A percentile compares a stretch with the other conserved stretches of the same genome.
Evolutionary conservation across 1,284 basidiomycete species (phyloP).

Genomic region (Ceratobasidium sp.): DNA sequence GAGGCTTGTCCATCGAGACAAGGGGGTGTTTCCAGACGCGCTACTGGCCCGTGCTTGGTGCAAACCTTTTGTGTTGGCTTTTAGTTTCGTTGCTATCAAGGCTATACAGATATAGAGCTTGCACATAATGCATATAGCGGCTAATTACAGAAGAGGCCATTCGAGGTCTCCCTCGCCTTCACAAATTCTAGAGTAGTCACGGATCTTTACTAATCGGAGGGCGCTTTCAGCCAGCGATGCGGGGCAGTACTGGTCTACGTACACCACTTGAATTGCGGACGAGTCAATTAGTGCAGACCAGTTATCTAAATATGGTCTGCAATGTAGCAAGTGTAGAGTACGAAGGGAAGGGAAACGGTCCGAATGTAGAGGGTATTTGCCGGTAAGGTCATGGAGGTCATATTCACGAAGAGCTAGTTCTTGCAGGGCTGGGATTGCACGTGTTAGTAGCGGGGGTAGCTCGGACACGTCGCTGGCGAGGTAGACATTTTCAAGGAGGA

Average conservation of each 20-base stretch:
- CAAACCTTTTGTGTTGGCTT: slow-evolving; percentile 46
- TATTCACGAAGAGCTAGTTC: background rate
- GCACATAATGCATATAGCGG: no score
- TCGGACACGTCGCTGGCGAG: no score
- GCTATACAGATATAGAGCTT: no score
- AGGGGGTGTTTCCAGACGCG: slow-evolving; percentile 47
- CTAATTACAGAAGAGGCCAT: no score
- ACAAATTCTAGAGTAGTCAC: background rate
- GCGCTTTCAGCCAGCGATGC: background rate
- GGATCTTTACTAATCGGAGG: background rate
- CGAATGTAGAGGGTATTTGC: background rate
- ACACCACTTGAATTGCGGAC: background rate
- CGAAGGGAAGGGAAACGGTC: slow-evolving; percentile 12
- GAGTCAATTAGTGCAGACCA: background rate
- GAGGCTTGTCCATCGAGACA: slow-evolving; percentile 43
- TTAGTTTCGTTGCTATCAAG: no score
- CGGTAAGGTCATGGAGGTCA: background rate
- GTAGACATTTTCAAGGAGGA: background rate
- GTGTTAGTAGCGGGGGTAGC: background rate
- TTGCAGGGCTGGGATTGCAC: background rate
- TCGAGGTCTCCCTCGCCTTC: background rate
- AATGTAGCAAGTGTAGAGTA: background rate
- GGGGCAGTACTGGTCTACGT: background rate
- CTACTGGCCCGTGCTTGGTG: slow-evolving; percentile 46
- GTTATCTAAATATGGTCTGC: background rate